Percentiles rank a stretch among this genome's conserved stretches.
Evolutionary conservation across 306 rosid genomes (phyloP).

Genomic region (Mimosa bimucronata): DNA sequence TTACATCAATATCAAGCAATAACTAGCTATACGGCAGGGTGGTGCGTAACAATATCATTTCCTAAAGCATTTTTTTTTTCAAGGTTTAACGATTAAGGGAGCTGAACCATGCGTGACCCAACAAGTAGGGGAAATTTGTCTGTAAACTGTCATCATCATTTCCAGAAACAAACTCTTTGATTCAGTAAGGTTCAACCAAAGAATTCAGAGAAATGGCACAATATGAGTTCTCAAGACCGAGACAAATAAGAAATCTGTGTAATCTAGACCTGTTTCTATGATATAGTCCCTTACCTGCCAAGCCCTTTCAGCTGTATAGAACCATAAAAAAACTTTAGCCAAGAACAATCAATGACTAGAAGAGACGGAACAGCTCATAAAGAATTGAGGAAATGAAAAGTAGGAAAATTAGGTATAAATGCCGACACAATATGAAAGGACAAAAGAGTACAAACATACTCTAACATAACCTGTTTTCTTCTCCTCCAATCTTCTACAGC

Average conservation of each 20-base stretch:
- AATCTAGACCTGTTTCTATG: background rate
- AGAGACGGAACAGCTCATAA: background rate
- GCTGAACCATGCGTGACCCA: background rate
- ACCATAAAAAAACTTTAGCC: slow-evolving; percentile 2
- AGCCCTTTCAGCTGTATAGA: background rate
- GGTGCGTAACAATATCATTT: background rate
- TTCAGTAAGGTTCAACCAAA: background rate
- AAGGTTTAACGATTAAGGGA: background rate
- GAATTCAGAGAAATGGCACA: slow-evolving; percentile 1
- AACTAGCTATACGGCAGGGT: background rate
- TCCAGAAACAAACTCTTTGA: slow-evolving; percentile 16
- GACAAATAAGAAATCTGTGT: slow-evolving; percentile 9
- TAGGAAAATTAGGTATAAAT: background rate
- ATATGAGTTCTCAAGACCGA: background rate
- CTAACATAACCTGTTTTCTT: slow-evolving; percentile 70
- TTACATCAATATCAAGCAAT: background rate
- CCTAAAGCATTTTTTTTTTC: background rate
- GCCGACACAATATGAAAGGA: slow-evolving; percentile 13
- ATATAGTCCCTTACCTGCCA: background rate
- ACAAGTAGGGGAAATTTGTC: background rate
- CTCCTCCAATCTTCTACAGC: slow-evolving; percentile 97
- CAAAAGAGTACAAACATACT: slow-evolving; percentile 7
- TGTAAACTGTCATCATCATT: slow-evolving; percentile 1
- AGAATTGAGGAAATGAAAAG: too few relatives aligned
- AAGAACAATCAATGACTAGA: background rate